These are phyloP conservation scores for Aspergillus nanangensis DNA, from an alignment of 495 filamentous ascomycete species.

Conservation along the genomic window DNA sequence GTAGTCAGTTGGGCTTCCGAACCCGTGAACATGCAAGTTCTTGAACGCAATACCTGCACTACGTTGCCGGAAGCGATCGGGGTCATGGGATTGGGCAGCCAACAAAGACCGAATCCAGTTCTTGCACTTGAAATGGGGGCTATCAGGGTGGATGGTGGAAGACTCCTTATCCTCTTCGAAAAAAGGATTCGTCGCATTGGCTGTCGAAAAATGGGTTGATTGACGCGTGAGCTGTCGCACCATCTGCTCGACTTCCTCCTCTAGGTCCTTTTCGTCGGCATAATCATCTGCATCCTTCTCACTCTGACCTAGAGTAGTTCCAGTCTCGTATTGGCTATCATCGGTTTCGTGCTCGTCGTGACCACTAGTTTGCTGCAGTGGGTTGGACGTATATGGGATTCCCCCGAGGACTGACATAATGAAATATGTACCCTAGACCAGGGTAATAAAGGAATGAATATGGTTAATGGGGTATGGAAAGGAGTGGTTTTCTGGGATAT, in stretches of 20 bases:
- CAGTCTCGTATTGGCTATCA: background rate
- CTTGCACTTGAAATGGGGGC: slow-evolving; percentile 26
- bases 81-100: slow-evolving; percentile 26
- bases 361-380: background rate
- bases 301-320: background rate
- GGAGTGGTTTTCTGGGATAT: too few relatives aligned
- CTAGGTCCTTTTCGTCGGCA: slow-evolving; percentile 12
- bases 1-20: slow-evolving; percentile 62
- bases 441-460: background rate
- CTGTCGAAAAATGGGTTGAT: slow-evolving; percentile 21
- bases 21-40: slow-evolving; percentile 64
- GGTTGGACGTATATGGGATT: background rate
- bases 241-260: slow-evolving; percentile 25
- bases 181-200: slow-evolving; percentile 27
- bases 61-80: slow-evolving; percentile 25
- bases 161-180: slow-evolving; percentile 23
- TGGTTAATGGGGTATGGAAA: background rate
- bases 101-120: slow-evolving; percentile 30
- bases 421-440: background rate
- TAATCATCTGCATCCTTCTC: background rate
- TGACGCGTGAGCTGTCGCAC: slow-evolving; percentile 30
- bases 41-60: slow-evolving; percentile 36
- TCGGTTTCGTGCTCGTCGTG: background rate
- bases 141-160: slow-evolving; percentile 26
- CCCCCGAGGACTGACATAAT: background rate